Evolutionary conservation across 305 asterid species (phyloP), one percentile per base, ranked within the genome.

Genomic region (Fraxinus baroniana): DNA sequence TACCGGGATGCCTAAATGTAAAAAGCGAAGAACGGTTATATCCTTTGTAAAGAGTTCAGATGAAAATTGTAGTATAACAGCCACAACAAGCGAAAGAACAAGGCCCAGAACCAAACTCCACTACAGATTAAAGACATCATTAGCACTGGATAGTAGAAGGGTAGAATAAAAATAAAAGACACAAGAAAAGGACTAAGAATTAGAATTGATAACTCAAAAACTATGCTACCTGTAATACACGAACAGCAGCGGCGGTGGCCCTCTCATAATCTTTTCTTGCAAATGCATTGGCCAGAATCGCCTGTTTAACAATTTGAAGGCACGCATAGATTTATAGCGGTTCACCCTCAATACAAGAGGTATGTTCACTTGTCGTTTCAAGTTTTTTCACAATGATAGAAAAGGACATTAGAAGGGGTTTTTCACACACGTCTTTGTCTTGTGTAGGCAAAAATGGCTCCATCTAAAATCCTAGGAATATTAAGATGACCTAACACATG

Each of bases 1-100:
- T 87, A 91, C 91, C 89, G 94, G 91, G 80, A 91, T 90, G 72
- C 90, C 90, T 4, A 89, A 62, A 32, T 82, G 82, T 74, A 91
- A 13, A 66, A 88, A 83, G 32, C 76, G 83, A 71, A 83, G 86
- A 49, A 91, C 88, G 28, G 87, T 60, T 8, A 22, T 24, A 44
- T 87, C 88, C 13, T 81, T 76, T 12, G 91, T 90, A 76, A 88
- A 89, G 37, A 91, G 33, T 60, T 75, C 79, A 3, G 91, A 86
- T 6, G 83, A 81, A 79, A 83, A 82, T 41, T 76, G 83, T n/a
- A 87, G 74, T 55, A 85, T 20, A 17, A 86, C 20, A 44, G 78
- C 79, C 9, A 89, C 89, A 8, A 83, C 52, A 35, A 84, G 22
- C 55, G 84, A 78, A 20, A 89, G 90, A 76, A 80, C 30, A 52